Evolutionary conservation across 2,329 filamentous ascomycete species (phyloP).

Genomic region (Colletotrichum horii): DNA sequence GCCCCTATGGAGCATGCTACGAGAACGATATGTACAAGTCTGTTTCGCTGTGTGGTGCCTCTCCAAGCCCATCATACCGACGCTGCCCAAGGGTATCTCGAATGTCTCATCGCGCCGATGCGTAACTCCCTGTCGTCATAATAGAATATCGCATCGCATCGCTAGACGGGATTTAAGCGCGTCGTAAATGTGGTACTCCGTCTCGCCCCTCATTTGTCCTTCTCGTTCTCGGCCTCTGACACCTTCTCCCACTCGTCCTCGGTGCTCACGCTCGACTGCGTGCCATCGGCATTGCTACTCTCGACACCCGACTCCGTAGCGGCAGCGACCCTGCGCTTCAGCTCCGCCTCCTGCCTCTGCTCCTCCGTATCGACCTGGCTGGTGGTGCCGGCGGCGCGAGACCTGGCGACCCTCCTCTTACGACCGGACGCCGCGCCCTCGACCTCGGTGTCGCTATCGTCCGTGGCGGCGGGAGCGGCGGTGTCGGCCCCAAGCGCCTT

Average conservation of each 20-base stretch:
- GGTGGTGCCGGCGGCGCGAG: conserved; percentile 31
- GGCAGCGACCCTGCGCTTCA: conserved; percentile 52
- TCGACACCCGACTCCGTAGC: conserved; percentile 42
- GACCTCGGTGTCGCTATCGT: conserved; percentile 59
- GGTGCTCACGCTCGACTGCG: conserved; percentile 71
- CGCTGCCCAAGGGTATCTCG: conserved; percentile 21
- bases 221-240: conserved; percentile 71
- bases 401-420: not conserved
- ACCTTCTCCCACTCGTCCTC: conserved; percentile 99
- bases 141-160: not conserved
- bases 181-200: not conserved
- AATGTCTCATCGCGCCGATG: not conserved
- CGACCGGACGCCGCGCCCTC: conserved; percentile 29
- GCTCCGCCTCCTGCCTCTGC: conserved; percentile 39
- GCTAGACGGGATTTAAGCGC: not conserved
- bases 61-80: not conserved
- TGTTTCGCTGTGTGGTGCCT: not conserved
- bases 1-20: not conserved
- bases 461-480: conserved; percentile 31
- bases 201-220: conserved; percentile 49
- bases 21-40: conserved; percentile 9
- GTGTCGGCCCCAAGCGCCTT: conserved; percentile 35
- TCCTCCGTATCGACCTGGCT: conserved; percentile 50
- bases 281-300: conserved; percentile 40
- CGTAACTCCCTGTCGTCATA: not conserved